Base-by-base conservation (phyloP, 2,329 filamentous ascomycete genomes). In the Penicillium sp. region DNA sequence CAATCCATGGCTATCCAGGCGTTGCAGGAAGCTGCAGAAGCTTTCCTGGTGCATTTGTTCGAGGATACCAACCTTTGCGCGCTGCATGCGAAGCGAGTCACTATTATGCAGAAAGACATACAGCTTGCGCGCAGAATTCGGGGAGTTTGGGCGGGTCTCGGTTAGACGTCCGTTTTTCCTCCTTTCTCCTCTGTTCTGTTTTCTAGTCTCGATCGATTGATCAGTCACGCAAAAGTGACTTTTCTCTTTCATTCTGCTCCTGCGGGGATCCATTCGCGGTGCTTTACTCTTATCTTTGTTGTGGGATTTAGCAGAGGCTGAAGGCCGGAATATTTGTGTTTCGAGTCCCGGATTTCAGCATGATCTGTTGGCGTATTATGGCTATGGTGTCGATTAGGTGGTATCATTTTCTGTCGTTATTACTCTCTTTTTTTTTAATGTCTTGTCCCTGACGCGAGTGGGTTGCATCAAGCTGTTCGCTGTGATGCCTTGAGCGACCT, bases 21-120 rank as follows among this genome's bases (percentile, higher is more conserved):
- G 12, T 82, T 97, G 2, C 93, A 97, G 77, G 93, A 97, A 80
- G 91, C 93, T 14, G 86, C 92, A n/a, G 93, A 97, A 78, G 93
- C 93, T 5, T 97, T 96, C 76, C 82, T 97, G 65, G 89, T 97
- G 56, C 92, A 96, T 71, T 81, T 97, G n/a, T 97, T 97, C 70
- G 92, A 97, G 73, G 91, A 96, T 76, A 90, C 90, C 62, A 97
- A 97, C 78, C 83, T 97, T 41, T 97, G 93, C 78, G 94, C 93
- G 60, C 92, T 97, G 67, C 93, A 97, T 77, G 94, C 93, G 59
- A 97, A 96, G 80, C 84, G 93, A 72, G 92, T 97, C 51, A 97
- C 93, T 37, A 96, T 97, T 67, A 93, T 96, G 90, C 92, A 94
- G 76, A 96, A 96, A 79, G 94, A 97, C 75, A 96, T 99, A 67